Base-by-base conservation (phyloP, 345 rosid genomes). In the Syzygium oleosum region DNA sequence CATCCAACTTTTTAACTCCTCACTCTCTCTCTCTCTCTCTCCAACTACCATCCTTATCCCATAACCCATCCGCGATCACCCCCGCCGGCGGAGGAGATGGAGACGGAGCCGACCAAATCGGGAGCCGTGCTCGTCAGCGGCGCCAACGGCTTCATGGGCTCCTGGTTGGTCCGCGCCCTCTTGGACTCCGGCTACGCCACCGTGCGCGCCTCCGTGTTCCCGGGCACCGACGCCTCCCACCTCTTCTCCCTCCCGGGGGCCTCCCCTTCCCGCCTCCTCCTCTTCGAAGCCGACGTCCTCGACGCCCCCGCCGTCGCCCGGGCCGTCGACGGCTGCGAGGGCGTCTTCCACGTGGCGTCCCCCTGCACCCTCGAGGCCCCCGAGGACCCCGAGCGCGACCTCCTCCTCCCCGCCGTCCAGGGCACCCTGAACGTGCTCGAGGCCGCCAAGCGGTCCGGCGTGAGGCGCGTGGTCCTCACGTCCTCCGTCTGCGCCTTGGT, bases 261-360 rank as follows among this genome's bases (percentile, higher is more conserved):
- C 84, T 38, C 86, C 87, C 19, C 84, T 49, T 61, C 87, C 9
- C 78, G 34, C 89, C 88, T 93, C 27, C 27, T 49, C 83, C 83
- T 96, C 77, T 91, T 87, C 90, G 92, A 95, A 91, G 97, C 96
- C 6, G 94, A 96, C 87, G 51, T 95, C 52, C 85, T 95, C 59
- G 98, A 96, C 90, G 51, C 84, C 84, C 86, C 52, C 54, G 97
- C 99, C 41, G 53, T 96, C n/a, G 84, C 86, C 52, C 90, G 87
- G 87, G 97, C 98, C 4, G 91, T 96, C 13, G 91, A 93, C 43
- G 96, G 98, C 49, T 96, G 96, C 91, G 27, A 61, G 9, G 98
- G 98, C n/a, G 95, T 95, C 4, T 96, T 96, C 94, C 98, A 95
- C 89, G 96, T 95, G 90, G 98, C 99, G 1, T 96, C 99, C 15